Percentiles rank a stretch among this genome's conserved stretches.
These are phyloP conservation scores for Cryptosporidium viatorum DNA, from an alignment of 169 alveolate genomes.

Conservation along the genomic window DNA sequence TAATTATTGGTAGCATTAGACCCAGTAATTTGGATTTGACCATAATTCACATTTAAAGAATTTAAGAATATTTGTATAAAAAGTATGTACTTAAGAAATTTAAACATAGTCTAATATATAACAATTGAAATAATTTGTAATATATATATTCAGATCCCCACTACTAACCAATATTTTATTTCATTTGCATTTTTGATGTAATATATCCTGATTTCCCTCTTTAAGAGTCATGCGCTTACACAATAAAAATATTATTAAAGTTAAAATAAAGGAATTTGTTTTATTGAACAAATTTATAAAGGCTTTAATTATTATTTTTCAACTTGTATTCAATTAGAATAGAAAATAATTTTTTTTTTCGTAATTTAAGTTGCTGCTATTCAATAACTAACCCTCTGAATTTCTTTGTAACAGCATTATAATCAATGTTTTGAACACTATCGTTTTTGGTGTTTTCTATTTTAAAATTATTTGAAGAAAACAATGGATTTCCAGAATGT, in stretches of 20 bases:
- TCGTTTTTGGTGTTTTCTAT: not conserved
- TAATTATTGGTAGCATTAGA: not conserved
- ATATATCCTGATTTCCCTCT: conserved; percentile 23
- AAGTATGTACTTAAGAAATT: not conserved
- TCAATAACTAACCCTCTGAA: conserved; percentile 12
- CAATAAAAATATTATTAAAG: too few relatives aligned
- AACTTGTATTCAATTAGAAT: too few relatives aligned
- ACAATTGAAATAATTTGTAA: not conserved
- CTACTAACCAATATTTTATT: not conserved
- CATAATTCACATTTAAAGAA: not conserved
- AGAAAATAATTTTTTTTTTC: too few relatives aligned
- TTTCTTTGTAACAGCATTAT: not conserved
- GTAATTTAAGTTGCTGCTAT: not conserved
- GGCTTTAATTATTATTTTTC: too few relatives aligned
- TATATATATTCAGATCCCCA: not conserved
- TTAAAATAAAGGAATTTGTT: not conserved
- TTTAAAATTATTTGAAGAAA: not conserved
- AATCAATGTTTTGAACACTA: not conserved
- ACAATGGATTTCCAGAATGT: not conserved
- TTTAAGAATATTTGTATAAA: not conserved
- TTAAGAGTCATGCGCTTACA: conserved; percentile 37
- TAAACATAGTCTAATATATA: not conserved
- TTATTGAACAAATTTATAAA: not conserved
- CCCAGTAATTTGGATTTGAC: not conserved
- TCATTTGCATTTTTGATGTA: not conserved